Evolutionary conservation across 352 stramenopile species (phyloP).

Genomic region (Plasmopara muralis): DNA sequence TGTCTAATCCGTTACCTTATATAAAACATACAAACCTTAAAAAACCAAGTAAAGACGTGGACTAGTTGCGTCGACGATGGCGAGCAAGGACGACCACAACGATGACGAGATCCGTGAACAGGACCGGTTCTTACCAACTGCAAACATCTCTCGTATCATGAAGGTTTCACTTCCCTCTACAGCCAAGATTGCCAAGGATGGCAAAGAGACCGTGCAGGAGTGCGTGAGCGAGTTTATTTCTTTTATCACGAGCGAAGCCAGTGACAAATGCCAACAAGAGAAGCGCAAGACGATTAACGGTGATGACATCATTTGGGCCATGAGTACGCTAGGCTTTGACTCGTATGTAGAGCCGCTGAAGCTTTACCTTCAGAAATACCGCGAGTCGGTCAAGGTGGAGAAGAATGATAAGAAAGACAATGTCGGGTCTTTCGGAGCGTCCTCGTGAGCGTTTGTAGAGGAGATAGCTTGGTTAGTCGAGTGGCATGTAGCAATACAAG

Average conservation of each 20-base stretch:
- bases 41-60: conserved; percentile 3
- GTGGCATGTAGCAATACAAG: conserved; percentile 4
- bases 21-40: background rate
- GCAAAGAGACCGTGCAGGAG: conserved; percentile 99
- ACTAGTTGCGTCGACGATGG: conserved; percentile 28
- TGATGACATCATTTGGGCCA: conserved; percentile 99
- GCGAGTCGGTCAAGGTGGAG: conserved; percentile 89
- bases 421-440: conserved; percentile 77
- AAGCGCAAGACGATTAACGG: conserved; percentile 99
- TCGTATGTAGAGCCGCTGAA: conserved; percentile 99
- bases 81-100: conserved; percentile 80
- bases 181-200: conserved; percentile 99
- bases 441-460: conserved; percentile 44
- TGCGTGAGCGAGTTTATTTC: conserved; percentile 99
- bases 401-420: conserved; percentile 91
- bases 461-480: background rate
- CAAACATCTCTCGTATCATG: conserved; percentile 99
- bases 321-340: conserved; percentile 99
- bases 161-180: conserved; percentile 97
- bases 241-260: conserved; percentile 99
- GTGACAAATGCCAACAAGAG: conserved; percentile 99
- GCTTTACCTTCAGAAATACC: conserved; percentile 98
- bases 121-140: conserved; percentile 98
- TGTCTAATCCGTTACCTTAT: background rate
- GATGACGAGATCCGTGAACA: conserved; percentile 91